phyloP scores from a whole-genome alignment of 2,329 filamentous ascomycete genomes.

The Exophiala lecanii-corni region DNA sequence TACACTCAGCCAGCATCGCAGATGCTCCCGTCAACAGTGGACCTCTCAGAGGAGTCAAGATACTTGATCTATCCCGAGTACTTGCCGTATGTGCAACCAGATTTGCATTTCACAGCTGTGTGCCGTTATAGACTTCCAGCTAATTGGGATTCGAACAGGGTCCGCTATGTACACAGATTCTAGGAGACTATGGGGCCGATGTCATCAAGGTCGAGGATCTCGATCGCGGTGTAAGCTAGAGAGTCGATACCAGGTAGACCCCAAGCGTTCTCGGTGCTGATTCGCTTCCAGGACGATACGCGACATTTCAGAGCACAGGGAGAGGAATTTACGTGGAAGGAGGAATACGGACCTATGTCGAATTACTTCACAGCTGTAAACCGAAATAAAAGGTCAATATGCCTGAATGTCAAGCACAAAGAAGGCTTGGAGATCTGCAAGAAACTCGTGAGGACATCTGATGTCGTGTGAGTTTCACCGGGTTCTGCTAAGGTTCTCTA shows the following conservation, averaged over 20 bases:
- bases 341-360: slow-evolving; percentile 31
- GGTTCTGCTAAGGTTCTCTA: too few relatives aligned
- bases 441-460: slow-evolving; percentile 30
- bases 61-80: slow-evolving; percentile 23
- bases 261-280: too few relatives aligned
- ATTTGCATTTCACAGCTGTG: too few relatives aligned
- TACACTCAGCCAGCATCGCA: too few relatives aligned
- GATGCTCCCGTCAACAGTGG: too few relatives aligned
- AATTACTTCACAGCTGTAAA: slow-evolving; percentile 27
- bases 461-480: slow-evolving; percentile 10
- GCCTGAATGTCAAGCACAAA: slow-evolving; percentile 16
- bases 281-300: slow-evolving; percentile 13
- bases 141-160: too few relatives aligned
- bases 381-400: slow-evolving; percentile 23
- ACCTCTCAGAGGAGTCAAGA: slow-evolving; percentile 27
- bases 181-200: slow-evolving; percentile 20
- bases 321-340: slow-evolving; percentile 16
- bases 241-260: too few relatives aligned
- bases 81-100: slow-evolving; percentile 13
- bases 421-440: slow-evolving; percentile 10
- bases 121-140: too few relatives aligned
- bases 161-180: slow-evolving; percentile 21
- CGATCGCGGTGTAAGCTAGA: slow-evolving; percentile 1
- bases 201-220: slow-evolving; percentile 28
- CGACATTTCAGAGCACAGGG: slow-evolving; percentile 12